Base-by-base conservation (phyloP, 106 monocot species). In the Acanthochlamys bracteata region DNA sequence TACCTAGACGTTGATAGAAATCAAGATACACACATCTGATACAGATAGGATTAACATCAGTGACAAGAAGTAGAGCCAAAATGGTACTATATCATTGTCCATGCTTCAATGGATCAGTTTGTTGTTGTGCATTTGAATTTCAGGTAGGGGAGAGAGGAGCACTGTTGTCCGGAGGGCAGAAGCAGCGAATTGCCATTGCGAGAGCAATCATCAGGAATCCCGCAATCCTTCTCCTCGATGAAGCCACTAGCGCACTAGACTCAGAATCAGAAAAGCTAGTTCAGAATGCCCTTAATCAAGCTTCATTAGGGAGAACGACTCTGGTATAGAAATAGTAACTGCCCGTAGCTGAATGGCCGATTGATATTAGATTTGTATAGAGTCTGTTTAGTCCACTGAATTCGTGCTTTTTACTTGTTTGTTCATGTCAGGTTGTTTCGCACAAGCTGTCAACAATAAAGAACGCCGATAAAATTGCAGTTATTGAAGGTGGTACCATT, bases 201-300 rank as follows among this genome's bases (percentile, higher is more conserved):
- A 76, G 92, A 69, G 92, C 92, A 1, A 74, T 87, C 25, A 75
- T 92, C 14, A 87, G 72, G 71, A 92, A 87, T 42, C 92, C 92
- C 8, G 70, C 63, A 1, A 84, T 92, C 40, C 92, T 92, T 42
- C 82, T 92, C 51, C 87, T 92, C 12, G 92, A 92, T 53, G 92
- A 92, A 65, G 92, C 92, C 39, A 92, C 92, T 7, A 92, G 92
- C 55, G 87, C 92, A 3, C 87, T 92, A 11, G 92, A 92, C 65
- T 79, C 84, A 0, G 92, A 84, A 53, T 92, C 92, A 0, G 92
- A 92, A 66, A 84, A 82, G 72, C 53, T 86, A 0, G 92, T 92
- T 24, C 87, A 92, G 22, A 74, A 71, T 65, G 86, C 92, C 11
- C 84, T 92, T 52, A 79, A 84, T 53, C 83, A 84, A 70, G 92